phyloP scores from a whole-genome alignment of 2,329 filamentous ascomycete genomes.

The Pseudogymnoascus sp. region DNA sequence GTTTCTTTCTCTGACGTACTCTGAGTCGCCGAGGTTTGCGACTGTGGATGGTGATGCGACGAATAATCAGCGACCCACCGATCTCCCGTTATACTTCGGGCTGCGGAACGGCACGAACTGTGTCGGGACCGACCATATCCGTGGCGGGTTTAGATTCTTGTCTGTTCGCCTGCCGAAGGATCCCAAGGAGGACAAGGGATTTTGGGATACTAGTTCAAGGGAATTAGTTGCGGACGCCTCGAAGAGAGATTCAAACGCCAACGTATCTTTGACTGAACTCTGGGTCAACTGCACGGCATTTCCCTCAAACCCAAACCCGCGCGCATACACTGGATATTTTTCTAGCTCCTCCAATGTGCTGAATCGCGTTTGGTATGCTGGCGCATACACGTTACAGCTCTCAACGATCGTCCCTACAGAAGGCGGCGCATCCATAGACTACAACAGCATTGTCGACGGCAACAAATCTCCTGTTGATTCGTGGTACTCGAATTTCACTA shows the following conservation, averaged over 20 bases:
- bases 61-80: slow-evolving; percentile 25
- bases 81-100: slow-evolving; percentile 27
- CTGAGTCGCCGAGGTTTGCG: slow-evolving; percentile 31
- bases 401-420: slow-evolving; percentile 30
- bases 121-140: slow-evolving; percentile 28
- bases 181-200: slow-evolving; percentile 15
- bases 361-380: slow-evolving; percentile 45
- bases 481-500: slow-evolving; percentile 28
- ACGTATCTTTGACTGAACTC: slow-evolving; percentile 27
- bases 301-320: slow-evolving; percentile 39
- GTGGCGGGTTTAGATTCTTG: slow-evolving; percentile 35
- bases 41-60: slow-evolving; percentile 30
- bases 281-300: slow-evolving; percentile 36
- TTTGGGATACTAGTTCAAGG: slow-evolving; percentile 17
- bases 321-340: slow-evolving; percentile 48
- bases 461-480: slow-evolving; percentile 23
- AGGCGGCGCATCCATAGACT: slow-evolving; percentile 29
- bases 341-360: slow-evolving; percentile 40
- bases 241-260: slow-evolving; percentile 7
- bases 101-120: slow-evolving; percentile 28
- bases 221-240: slow-evolving; percentile 7
- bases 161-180: slow-evolving; percentile 28
- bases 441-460: slow-evolving; percentile 27
- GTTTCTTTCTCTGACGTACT: slow-evolving; percentile 29
- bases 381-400: slow-evolving; percentile 41